Percentiles rank a stretch among this genome's conserved stretches.
Conservation (phyloP, 139 green algal genomes). For the Haematococcus lacustris region DNA sequence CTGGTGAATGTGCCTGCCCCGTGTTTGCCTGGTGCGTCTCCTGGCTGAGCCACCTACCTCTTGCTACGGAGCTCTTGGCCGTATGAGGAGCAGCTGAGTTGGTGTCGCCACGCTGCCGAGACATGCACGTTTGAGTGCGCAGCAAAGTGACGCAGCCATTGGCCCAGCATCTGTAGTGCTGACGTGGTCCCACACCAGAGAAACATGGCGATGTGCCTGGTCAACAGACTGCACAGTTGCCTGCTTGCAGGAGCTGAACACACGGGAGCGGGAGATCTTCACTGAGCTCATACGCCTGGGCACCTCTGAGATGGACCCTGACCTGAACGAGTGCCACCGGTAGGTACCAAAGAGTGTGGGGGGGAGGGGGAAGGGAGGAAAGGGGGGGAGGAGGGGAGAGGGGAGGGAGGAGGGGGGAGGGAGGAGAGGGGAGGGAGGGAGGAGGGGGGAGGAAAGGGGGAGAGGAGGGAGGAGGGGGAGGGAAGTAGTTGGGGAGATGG, state of each 20-base stretch:
- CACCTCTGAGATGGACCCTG: neutral
- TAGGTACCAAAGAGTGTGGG: neutral
- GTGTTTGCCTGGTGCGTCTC: too few species aligned
- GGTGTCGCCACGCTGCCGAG: neutral
- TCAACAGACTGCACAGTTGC: too few species aligned
- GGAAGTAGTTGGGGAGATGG: too few species aligned
- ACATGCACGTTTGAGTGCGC: neutral
- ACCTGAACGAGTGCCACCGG: slow-evolving; percentile 9
- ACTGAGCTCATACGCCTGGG: slow-evolving; percentile 6
- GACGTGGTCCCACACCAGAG: neutral
- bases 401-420: too few species aligned
- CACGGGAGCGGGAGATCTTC: slow-evolving; percentile 13
- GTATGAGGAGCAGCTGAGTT: neutral
- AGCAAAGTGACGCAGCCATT: neutral
- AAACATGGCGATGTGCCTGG: neutral
- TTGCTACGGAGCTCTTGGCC: neutral
- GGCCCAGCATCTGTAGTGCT: too few species aligned
- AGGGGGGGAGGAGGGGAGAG: neutral
- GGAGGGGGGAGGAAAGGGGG: too few species aligned
- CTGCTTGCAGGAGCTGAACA: slow-evolving; percentile 8
- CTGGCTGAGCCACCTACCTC: too few species aligned
- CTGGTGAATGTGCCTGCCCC: too few species aligned
- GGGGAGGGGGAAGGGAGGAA: neutral
- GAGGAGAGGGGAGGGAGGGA: too few species aligned
- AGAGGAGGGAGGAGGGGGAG: too few species aligned